Conservation (phyloP, 2,329 filamentous ascomycete genomes). For the Fusarium armeniacum region DNA sequence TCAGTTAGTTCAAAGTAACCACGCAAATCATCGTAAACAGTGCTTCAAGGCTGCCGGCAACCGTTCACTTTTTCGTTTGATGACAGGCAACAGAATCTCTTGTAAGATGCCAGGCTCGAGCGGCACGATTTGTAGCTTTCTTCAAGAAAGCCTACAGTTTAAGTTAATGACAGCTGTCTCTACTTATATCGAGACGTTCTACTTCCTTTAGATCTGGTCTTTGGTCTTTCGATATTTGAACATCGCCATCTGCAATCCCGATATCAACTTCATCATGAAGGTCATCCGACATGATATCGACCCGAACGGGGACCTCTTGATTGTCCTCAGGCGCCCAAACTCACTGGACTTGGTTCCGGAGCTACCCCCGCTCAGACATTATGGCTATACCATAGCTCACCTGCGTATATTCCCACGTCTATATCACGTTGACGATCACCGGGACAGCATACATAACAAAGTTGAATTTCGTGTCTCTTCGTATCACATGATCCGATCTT, state of each 20-base stretch:
- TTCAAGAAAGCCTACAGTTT: background rate
- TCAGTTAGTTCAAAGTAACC: background rate
- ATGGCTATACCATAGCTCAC: no score
- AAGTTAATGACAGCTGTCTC: background rate
- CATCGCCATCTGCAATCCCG: no score
- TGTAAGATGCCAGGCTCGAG: background rate
- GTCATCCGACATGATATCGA: background rate
- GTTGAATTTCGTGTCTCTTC: background rate
- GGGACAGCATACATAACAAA: background rate
- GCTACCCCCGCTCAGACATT: no score
- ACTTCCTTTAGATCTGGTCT: background rate
- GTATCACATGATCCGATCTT: background rate
- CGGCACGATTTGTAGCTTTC: no score
- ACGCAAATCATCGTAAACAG: no score
- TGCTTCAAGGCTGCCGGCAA: background rate
- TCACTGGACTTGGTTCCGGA: background rate
- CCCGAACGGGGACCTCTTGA: background rate
- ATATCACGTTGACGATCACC: no score
- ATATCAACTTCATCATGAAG: background rate
- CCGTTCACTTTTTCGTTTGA: background rate
- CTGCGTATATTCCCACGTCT: no score
- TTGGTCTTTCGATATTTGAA: background rate
- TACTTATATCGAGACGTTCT: background rate
- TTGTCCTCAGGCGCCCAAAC: background rate
- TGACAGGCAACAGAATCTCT: background rate